These are phyloP conservation scores for Viridothelium virens DNA, from an alignment of 495 filamentous ascomycete genomes.

Conservation along the genomic window DNA sequence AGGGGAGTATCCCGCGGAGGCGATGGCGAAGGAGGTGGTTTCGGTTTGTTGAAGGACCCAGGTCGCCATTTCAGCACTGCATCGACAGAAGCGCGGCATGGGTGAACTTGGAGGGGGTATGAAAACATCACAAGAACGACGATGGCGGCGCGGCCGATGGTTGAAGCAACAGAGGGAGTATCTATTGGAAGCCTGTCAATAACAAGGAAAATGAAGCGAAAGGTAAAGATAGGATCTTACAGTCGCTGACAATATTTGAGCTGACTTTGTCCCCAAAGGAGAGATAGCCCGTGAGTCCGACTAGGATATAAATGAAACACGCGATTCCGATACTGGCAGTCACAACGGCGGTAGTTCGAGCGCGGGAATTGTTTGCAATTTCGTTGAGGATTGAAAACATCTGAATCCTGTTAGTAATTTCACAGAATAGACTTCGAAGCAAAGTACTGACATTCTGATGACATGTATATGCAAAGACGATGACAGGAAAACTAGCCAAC, in stretches of 20 bases:
- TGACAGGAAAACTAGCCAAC: slow-evolving; percentile 81
- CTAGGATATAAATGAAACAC: slow-evolving; percentile 73
- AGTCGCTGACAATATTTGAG: slow-evolving; percentile 93
- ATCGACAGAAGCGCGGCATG: slow-evolving; percentile 85
- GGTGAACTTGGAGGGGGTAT: slow-evolving; percentile 90
- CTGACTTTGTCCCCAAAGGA: slow-evolving; percentile 80
- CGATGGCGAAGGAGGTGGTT: slow-evolving; percentile 12
- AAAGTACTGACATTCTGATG: slow-evolving; percentile 72
- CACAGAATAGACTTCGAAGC: background rate
- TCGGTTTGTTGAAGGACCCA: slow-evolving; percentile 16
- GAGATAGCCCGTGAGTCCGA: slow-evolving; percentile 90
- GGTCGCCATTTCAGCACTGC: slow-evolving; percentile 90
- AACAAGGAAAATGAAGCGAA: background rate
- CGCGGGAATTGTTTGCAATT: slow-evolving; percentile 75
- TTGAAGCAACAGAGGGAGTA: slow-evolving; percentile 68
- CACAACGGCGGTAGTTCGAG: slow-evolving; percentile 72
- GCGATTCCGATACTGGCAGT: slow-evolving; percentile 74
- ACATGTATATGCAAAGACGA: slow-evolving; percentile 97
- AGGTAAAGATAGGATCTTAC: slow-evolving; percentile 34
- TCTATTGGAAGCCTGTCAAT: slow-evolving; percentile 39
- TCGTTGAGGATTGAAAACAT: slow-evolving; percentile 99
- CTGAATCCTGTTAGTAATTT: slow-evolving; percentile 38
- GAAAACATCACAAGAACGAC: slow-evolving; percentile 96
- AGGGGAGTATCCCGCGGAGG: slow-evolving; percentile 13
- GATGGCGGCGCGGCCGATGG: slow-evolving; percentile 89